Evolutionary conservation across 768 basidiomycete species (phyloP), one percentile per base, ranked within the genome.

Genomic region (Udeniomyces megalosporus): DNA sequence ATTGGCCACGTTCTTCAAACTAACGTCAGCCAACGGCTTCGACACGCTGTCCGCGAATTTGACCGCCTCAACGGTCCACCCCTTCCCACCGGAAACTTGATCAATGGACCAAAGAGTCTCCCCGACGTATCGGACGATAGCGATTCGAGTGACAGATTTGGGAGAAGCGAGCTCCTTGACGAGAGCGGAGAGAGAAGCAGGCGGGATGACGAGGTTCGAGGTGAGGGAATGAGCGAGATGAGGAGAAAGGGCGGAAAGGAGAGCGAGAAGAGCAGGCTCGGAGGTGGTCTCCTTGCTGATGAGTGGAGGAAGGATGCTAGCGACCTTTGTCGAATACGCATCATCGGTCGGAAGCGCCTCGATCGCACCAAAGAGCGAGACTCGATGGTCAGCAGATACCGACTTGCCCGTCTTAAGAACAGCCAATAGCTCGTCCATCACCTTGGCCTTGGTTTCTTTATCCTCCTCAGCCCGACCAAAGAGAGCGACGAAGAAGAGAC

Each of bases 331-430:
- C 48, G 78, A 68, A 3, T 34, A 24, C 14, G 60, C 31, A 0
- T 65, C 47, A 4, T 80, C 80, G 2, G 83, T 77, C 0, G 75
- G 72, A 1, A 90, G 65, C 55, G 70, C 70, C 4, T 20, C 35
- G 35, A 63, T 77, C 83, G 97, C 88, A 1, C 81, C 78, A 74
- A 88, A 92, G 10, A 97, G 76, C 0, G 84, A 77, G 4, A 82
- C 72, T 20, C 92, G 82, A 71, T 97, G 90, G 60, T 93, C 93
- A 2, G 86, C 80, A 1, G 89, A 88, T 0, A 83, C 75, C 0
- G 90, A 87, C 76, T 95, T 99, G 24, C 88, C 86, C 0, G 83
- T 73, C 68, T 84, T 83, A 1, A 89, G 86, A 0, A 89, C 77
- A n/a, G 76, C 75, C 11, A 90, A 75, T 4, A 90, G 72, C 66